Conservation (phyloP, 2,329 filamentous ascomycete species). For the Phaeosphaeriaceae sp. region DNA sequence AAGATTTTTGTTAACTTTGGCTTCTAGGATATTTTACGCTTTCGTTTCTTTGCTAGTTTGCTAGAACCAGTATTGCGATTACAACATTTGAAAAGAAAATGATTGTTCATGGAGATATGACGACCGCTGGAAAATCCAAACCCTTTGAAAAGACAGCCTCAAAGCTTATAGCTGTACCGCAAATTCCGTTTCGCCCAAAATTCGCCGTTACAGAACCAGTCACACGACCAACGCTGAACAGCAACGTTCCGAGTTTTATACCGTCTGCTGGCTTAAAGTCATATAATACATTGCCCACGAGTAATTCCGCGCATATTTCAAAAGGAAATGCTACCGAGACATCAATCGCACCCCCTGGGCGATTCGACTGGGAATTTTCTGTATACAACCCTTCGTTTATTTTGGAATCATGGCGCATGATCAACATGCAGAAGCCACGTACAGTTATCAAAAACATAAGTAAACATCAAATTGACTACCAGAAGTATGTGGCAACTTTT, state of each 20-base stretch:
- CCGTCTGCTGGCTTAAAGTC: too few species aligned
- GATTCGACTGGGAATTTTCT: constrained; percentile 16
- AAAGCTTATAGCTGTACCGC: constrained; percentile 11
- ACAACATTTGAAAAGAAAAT: neutral
- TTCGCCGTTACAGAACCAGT: neutral
- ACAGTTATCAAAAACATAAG: constrained; percentile 9
- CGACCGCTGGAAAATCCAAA: too few species aligned
- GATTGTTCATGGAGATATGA: too few species aligned
- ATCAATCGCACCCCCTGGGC: neutral
- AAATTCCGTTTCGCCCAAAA: neutral
- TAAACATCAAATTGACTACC: constrained; percentile 22
- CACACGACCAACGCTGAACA: neutral
- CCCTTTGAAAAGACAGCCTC: neutral
- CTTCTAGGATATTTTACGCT: too few species aligned
- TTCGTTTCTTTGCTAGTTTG: too few species aligned
- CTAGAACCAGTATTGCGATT: too few species aligned
- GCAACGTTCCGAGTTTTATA: too few species aligned
- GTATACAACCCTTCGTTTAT: constrained; percentile 33
- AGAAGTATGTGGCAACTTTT: constrained; percentile 22
- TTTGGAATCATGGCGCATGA: constrained; percentile 14
- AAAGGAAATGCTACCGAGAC: neutral
- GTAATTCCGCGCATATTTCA: neutral
- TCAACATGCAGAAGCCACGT: constrained; percentile 20
- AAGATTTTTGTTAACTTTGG: too few species aligned
- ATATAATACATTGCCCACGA: too few species aligned